Evolutionary conservation across 768 basidiomycete species (phyloP).

Genomic region (Amanita pallidorosea): DNA sequence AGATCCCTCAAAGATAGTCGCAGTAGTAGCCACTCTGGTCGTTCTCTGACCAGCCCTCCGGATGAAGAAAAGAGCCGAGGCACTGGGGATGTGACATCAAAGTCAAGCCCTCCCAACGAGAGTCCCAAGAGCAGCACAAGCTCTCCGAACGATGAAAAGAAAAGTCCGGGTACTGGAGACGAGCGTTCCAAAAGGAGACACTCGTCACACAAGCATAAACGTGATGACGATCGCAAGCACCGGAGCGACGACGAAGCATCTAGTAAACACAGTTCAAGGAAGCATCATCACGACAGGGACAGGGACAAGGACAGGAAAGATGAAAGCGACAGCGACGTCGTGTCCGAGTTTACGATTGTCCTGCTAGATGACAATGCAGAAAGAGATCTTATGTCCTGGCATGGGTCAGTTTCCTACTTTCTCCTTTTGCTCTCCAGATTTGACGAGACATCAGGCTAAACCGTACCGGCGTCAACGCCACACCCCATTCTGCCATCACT

Average conservation of each 20-base stretch:
- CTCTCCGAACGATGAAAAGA: neutral
- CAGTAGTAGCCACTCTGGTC: neutral
- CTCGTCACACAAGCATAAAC: neutral
- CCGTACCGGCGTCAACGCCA: constrained; percentile 21
- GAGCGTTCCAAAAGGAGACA: neutral
- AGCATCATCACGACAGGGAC: constrained; percentile 2
- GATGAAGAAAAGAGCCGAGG: neutral
- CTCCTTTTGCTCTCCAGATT: neutral
- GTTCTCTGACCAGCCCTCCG: neutral
- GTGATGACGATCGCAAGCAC: constrained; percentile 1
- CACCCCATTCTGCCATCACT: constrained; percentile 12
- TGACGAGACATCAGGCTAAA: constrained; percentile 10
- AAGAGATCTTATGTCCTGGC: constrained; percentile 25
- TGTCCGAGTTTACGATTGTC: constrained; percentile 25
- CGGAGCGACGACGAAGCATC: constrained; percentile 5
- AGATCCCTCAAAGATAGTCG: neutral
- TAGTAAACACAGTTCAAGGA: constrained; percentile 3
- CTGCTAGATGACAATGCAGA: constrained; percentile 25
- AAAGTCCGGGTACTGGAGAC: neutral
- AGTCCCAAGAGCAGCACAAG: neutral
- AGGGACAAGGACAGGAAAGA: neutral
- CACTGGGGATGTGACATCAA: neutral
- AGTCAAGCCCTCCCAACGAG: neutral
- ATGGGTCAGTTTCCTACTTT: constrained; percentile 23
- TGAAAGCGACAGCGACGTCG: constrained; percentile 8